Evolutionary conservation across 352 stramenopile genomes (phyloP), one percentile per base, ranked within the genome.

Genomic region (Globisporangium barbulae): DNA sequence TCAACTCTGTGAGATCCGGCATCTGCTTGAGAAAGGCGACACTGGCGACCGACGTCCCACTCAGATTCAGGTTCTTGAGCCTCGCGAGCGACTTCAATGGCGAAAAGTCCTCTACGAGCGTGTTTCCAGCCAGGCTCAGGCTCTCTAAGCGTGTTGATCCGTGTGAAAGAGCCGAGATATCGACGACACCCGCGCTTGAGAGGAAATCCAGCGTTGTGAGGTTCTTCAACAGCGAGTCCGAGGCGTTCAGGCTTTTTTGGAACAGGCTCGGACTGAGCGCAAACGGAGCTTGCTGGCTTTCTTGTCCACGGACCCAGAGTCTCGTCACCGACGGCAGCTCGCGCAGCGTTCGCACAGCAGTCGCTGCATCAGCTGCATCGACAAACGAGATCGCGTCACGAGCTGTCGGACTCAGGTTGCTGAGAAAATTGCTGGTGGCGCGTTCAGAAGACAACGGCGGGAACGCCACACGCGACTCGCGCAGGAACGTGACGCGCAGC

Each of bases 51-150:
- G 21, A 25, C 0, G 50, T 56, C 22, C 31, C 28, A 10, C 22
- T 13, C 5, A 56, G 50, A 22, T 56, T 56, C 13, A 56, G 28
- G 50, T 56, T 25, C 50, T 56, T 28, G 30, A 56, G 50, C 15
- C 12, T 25, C 31, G 12, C 6, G 17, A 56, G n/a, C 25, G 28
- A 21, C 10, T 56, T 17, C 17, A 56, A 13, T 7, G 31, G 28
- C 7, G 50, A 42, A 25, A 56, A 42, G 50, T 56, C 28, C 8
- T 22, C n/a, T 28, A 41, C 15, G 13, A 41, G 25, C 28, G 50
- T 37, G 31, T 52, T 52, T 17, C 50, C 30, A 4, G 50, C 19
- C n/a, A 56, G 5, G 7, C 28, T 56, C 1, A 56, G 50, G 15
- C 28, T 56, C 22, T 25, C 42, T 1, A 56, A 30, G 19, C n/a